These are phyloP conservation scores for Stentor coeruleus DNA, from an alignment of 73 alveolate genomes.

Conservation along the genomic window DNA sequence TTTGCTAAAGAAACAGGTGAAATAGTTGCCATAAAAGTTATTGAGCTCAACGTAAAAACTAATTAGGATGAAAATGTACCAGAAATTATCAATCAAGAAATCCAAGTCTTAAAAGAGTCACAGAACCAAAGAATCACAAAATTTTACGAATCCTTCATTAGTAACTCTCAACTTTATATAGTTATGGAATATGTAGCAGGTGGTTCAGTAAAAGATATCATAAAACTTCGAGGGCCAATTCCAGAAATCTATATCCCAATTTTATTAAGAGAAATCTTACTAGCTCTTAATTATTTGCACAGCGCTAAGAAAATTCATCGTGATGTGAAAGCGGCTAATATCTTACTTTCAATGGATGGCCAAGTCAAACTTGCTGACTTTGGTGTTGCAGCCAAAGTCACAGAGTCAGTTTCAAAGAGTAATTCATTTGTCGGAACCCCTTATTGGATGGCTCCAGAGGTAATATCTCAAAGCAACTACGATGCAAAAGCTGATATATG, in stretches of 20 bases:
- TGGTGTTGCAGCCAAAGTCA: constrained; percentile 51
- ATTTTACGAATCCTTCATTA: constrained; percentile 1
- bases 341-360: constrained; percentile 58
- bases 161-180: neutral
- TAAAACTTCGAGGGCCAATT: neutral
- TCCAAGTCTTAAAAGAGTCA: constrained; percentile 5
- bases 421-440: constrained; percentile 42
- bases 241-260: no score
- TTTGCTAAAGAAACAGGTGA: no score
- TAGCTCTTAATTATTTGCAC: constrained; percentile 63
- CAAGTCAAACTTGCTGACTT: constrained; percentile 68
- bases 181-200: constrained; percentile 21
- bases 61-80: no score
- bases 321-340: constrained; percentile 76
- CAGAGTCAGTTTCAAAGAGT: constrained; percentile 29
- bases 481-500: constrained; percentile 60
- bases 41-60: no score
- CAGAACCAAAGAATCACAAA: neutral
- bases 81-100: constrained; percentile 6
- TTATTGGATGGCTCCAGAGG: constrained; percentile 34
- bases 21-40: no score
- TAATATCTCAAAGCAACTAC: constrained; percentile 8
- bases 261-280: constrained; percentile 25
- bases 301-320: constrained; percentile 72
- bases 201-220: constrained; percentile 5